A percentile compares a stretch with the other conserved stretches of the same genome.
Conservation (phyloP, 495 filamentous ascomycete species). For the Hyphodiscus hymeniophilus region DNA sequence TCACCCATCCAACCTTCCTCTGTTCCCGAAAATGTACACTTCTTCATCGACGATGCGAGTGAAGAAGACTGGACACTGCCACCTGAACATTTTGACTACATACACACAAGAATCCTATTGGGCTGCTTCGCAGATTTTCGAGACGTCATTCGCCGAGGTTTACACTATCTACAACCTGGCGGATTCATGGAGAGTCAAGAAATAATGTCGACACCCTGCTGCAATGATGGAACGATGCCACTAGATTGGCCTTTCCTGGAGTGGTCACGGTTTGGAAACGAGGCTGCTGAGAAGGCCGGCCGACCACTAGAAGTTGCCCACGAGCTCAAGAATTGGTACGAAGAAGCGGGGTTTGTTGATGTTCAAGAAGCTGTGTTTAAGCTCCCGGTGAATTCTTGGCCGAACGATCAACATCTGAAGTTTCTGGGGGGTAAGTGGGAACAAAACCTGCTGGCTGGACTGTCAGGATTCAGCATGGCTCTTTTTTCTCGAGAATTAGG, state of each 20-base stretch:
- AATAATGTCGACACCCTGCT: slow-evolving; percentile 42
- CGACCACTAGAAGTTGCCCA: slow-evolving; percentile 44
- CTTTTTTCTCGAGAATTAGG: slow-evolving; percentile 9
- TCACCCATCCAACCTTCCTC: slow-evolving; percentile 25
- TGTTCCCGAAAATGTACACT: slow-evolving; percentile 25
- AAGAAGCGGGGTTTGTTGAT: slow-evolving; percentile 55
- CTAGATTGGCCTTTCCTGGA: slow-evolving; percentile 33
- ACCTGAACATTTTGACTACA: slow-evolving; percentile 30
- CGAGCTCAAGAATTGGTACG: slow-evolving; percentile 45
- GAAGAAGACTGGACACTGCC: slow-evolving; percentile 26
- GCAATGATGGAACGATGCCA: slow-evolving; percentile 53
- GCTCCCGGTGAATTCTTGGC: slow-evolving; percentile 53
- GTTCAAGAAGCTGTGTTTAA: slow-evolving; percentile 47
- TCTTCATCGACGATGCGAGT: slow-evolving; percentile 30
- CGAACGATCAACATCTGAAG: slow-evolving; percentile 28
- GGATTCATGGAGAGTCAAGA: slow-evolving; percentile 62
- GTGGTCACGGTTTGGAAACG: slow-evolving; percentile 43
- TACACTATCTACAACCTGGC: slow-evolving; percentile 49
- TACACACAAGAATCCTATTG: slow-evolving; percentile 39
- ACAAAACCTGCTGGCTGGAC: slow-evolving; percentile 31
- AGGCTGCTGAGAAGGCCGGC: slow-evolving; percentile 38
- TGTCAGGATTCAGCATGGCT: slow-evolving; percentile 11
- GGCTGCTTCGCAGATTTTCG: slow-evolving; percentile 38
- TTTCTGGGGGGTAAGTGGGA: slow-evolving; percentile 33
- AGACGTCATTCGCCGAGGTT: slow-evolving; percentile 31